A percentile compares a stretch with the other conserved stretches of the same genome.
These are phyloP conservation scores for Waitea zeae DNA, from an alignment of 1,284 basidiomycete species.

Conservation along the genomic window DNA sequence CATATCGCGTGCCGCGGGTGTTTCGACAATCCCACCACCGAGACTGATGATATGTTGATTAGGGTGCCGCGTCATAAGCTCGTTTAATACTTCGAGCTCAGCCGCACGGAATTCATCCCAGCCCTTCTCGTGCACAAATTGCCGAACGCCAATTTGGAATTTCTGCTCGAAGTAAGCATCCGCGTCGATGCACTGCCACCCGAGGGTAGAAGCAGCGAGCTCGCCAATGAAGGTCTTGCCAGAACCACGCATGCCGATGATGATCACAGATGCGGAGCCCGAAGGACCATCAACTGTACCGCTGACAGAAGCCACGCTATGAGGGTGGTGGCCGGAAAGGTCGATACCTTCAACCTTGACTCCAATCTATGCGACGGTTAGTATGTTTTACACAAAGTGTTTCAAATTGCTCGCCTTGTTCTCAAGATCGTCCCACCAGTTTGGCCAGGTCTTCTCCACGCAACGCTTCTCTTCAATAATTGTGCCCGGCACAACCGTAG, in stretches of 20 bases:
- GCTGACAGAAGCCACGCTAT: constrained; percentile 25
- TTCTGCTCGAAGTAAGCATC: constrained; percentile 67
- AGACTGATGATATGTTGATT: constrained; percentile 71
- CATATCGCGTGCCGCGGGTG: constrained; percentile 51
- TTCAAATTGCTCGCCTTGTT: constrained; percentile 53
- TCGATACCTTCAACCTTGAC: constrained; percentile 78
- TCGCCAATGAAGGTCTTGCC: constrained; percentile 88
- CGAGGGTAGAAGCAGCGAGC: constrained; percentile 59
- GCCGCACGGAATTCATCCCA: constrained; percentile 65
- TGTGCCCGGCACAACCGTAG: constrained; percentile 57
- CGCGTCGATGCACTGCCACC: constrained; percentile 77
- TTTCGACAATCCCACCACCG: constrained; percentile 95
- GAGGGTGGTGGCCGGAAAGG: constrained; percentile 22
- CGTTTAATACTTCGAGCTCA: constrained; percentile 39
- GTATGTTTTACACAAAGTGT: no score
- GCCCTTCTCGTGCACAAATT: constrained; percentile 63
- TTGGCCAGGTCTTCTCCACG: constrained; percentile 99
- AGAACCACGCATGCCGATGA: constrained; percentile 95
- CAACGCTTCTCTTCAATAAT: constrained; percentile 93
- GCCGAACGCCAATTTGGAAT: constrained; percentile 45
- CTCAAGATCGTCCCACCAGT: constrained; percentile 98
- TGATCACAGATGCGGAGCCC: constrained; percentile 52
- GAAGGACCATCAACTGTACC: constrained; percentile 19
- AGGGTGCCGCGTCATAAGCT: constrained; percentile 38
- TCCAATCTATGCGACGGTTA: constrained; percentile 49